A percentile compares a stretch with the other conserved stretches of the same genome.
Conservation (phyloP, 1,284 basidiomycete species). For the Inonotus obliquus region DNA sequence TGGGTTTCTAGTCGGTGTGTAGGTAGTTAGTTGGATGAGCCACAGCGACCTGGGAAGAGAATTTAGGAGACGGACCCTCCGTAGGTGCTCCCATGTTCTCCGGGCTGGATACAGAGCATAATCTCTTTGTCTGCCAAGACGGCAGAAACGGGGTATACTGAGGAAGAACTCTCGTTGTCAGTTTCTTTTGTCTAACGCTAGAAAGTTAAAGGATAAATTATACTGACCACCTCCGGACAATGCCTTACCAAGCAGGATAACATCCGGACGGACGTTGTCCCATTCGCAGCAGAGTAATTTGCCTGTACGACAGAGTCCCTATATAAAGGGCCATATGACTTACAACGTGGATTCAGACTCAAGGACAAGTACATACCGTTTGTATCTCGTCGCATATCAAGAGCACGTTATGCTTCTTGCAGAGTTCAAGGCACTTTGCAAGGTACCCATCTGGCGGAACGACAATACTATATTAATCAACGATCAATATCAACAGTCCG, state of each 20-base stretch:
- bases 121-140: slow-evolving; percentile 87
- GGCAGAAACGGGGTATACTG: slow-evolving; percentile 94
- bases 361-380: slow-evolving; percentile 49
- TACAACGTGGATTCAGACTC: not conserved
- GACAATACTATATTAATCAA: slow-evolving; percentile 59
- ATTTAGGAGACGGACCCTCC: slow-evolving; percentile 59
- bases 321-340: not conserved
- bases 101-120: slow-evolving; percentile 95
- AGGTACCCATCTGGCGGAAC: slow-evolving; percentile 93
- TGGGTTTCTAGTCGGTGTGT: slow-evolving; percentile 64
- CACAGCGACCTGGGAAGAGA: not conserved
- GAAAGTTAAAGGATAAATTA: not conserved
- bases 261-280: slow-evolving; percentile 86
- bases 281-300: slow-evolving; percentile 89
- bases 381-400: slow-evolving; percentile 98
- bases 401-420: slow-evolving; percentile 91
- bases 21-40: slow-evolving; percentile 3
- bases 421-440: slow-evolving; percentile 70
- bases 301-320: slow-evolving; percentile 82
- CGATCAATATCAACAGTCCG: not conserved
- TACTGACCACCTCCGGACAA: slow-evolving; percentile 83
- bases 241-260: slow-evolving; percentile 93
- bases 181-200: not conserved
- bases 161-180: not conserved
- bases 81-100: slow-evolving; percentile 97